These are phyloP conservation scores for Magnaporthiopsis poae DNA, from an alignment of 2,329 filamentous ascomycete species.

Conservation along the genomic window DNA sequence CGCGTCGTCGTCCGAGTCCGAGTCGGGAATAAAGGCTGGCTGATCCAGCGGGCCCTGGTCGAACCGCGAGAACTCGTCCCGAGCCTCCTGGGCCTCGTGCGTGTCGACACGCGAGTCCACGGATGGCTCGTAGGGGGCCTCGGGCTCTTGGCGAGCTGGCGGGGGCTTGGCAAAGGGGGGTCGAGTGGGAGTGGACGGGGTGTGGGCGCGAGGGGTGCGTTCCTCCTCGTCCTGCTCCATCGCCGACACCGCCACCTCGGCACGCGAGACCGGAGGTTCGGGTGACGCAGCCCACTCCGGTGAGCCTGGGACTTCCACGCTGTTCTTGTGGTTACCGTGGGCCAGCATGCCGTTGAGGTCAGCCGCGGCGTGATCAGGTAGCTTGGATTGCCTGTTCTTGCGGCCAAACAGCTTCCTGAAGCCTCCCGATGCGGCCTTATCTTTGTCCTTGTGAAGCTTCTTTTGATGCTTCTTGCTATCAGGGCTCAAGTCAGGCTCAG, in stretches of 20 bases:
- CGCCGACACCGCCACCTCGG: conserved; percentile 17
- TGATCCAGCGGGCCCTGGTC: conserved; percentile 88
- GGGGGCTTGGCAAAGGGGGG: conserved; percentile 14
- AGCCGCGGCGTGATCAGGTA: conserved; percentile 42
- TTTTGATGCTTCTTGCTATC: conserved; percentile 39
- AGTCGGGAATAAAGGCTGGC: conserved; percentile 65
- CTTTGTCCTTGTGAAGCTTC: conserved; percentile 42
- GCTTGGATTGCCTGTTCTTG: conserved; percentile 48
- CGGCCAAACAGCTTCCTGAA: conserved; percentile 58
- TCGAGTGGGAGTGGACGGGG: conserved; percentile 13
- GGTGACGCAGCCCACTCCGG: conserved; percentile 14
- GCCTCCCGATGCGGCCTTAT: conserved; percentile 29
- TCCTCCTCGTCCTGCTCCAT: conserved; percentile 15
- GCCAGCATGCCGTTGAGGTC: conserved; percentile 44
- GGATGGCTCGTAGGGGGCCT: conserved; percentile 34
- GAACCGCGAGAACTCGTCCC: conserved; percentile 56
- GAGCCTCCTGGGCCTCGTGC: conserved; percentile 47
- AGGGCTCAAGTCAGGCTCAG: conserved; percentile 31
- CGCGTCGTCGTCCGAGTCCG: conserved; percentile 34
- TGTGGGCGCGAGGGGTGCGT: conserved; percentile 13
- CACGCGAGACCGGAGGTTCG: conserved; percentile 13
- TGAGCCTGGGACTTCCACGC: not conserved
- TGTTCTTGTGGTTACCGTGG: not conserved
- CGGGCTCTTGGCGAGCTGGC: conserved; percentile 13
- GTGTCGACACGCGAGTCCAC: conserved; percentile 50